Percentiles rank a stretch among this genome's conserved stretches.
phyloP scores from a whole-genome alignment of 2,329 filamentous ascomycete species.

The Colletotrichum phormii region DNA sequence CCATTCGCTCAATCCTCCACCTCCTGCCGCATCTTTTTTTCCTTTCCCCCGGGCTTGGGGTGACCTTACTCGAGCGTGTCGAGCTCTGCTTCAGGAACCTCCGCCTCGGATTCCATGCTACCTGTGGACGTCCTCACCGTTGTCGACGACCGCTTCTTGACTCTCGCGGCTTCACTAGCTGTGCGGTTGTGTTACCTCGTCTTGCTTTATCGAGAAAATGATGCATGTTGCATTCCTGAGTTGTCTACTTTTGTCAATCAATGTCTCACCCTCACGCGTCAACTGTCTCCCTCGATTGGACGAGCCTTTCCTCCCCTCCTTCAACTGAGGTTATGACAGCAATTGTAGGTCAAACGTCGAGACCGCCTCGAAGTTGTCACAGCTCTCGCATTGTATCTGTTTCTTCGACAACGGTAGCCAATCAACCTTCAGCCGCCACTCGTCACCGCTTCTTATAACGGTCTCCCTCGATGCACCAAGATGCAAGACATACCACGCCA shows the following conservation, averaged over 20 bases:
- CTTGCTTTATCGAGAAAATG: background rate
- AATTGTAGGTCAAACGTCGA: background rate
- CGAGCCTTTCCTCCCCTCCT: constrained; percentile 3
- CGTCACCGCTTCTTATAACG: constrained; percentile 27
- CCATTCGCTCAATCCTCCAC: background rate
- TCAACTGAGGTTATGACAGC: background rate
- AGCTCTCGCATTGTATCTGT: constrained; percentile 1
- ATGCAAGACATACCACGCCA: background rate
- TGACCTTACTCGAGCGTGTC: constrained; percentile 1
- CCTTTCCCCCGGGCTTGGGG: background rate
- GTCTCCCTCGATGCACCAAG: background rate
- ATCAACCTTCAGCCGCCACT: constrained; percentile 5
- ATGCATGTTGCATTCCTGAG: constrained; percentile 7
- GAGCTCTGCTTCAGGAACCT: background rate
- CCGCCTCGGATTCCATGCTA: background rate
- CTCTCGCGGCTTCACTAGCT: background rate
- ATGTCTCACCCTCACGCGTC: constrained; percentile 24
- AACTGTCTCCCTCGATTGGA: constrained; percentile 17
- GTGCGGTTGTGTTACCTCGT: background rate
- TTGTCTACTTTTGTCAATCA: background rate
- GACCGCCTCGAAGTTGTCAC: background rate
- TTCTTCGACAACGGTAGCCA: constrained; percentile 5
- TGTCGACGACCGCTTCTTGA: background rate
- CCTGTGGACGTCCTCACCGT: background rate
- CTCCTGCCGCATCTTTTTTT: background rate